Conservation (phyloP, 2,329 filamentous ascomycete species). For the Dactylonectria macrodidyma region DNA sequence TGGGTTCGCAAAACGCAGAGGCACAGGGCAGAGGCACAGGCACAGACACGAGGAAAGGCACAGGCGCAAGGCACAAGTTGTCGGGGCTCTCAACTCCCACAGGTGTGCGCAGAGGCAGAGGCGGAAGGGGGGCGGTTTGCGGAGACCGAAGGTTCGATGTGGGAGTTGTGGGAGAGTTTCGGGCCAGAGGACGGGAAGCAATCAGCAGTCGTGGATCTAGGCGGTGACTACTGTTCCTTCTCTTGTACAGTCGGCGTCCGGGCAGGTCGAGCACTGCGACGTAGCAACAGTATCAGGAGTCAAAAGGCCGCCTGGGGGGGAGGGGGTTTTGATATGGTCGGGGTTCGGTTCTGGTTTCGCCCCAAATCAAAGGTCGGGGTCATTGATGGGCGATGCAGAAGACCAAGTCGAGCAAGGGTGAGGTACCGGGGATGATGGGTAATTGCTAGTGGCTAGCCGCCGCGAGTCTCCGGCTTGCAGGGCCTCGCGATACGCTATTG, state of each 20-base stretch:
- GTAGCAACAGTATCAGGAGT: slow-evolving; percentile 9
- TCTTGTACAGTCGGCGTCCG: slow-evolving; percentile 16
- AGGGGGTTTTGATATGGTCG: slow-evolving; percentile 17
- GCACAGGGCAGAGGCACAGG: slow-evolving; percentile 19
- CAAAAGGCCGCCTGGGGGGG: slow-evolving; percentile 18
- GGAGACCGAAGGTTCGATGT: not conserved
- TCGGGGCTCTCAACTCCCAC: slow-evolving; percentile 13
- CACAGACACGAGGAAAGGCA: slow-evolving; percentile 14
- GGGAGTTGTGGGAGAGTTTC: not conserved
- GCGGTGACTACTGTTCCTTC: slow-evolving; percentile 25
- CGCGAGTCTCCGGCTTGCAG: slow-evolving; percentile 4
- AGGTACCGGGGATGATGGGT: slow-evolving; percentile 13
- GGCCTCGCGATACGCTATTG: not conserved
- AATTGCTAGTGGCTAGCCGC: slow-evolving; percentile 19
- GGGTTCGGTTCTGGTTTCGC: slow-evolving; percentile 26
- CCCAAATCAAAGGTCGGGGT: slow-evolving; percentile 19
- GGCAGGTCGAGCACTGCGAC: slow-evolving; percentile 15
- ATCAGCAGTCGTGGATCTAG: slow-evolving; percentile 1
- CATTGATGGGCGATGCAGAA: slow-evolving; percentile 6
- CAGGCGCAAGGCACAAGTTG: slow-evolving; percentile 24
- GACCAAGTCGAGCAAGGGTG: slow-evolving; percentile 25
- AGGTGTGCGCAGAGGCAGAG: slow-evolving; percentile 3
- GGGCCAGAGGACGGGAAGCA: slow-evolving; percentile 1
- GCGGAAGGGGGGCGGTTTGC: slow-evolving; percentile 1
- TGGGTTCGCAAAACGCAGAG: slow-evolving; percentile 29